Evolutionary conservation across 306 rosid genomes (phyloP).

Genomic region (Lathyrus oleraceus): DNA sequence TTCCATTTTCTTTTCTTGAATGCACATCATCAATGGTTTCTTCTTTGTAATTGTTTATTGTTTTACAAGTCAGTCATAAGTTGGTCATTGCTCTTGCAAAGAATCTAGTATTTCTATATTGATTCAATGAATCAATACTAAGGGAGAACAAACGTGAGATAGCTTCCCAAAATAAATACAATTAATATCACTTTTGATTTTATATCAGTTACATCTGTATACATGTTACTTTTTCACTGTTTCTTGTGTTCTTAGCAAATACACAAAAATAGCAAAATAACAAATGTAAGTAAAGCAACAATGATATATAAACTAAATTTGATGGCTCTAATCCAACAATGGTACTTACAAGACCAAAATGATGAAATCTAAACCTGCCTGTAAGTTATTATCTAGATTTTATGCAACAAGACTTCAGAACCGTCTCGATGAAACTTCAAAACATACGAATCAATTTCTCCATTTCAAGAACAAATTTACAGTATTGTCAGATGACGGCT

Average conservation of each 20-base stretch:
- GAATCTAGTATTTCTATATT: not conserved
- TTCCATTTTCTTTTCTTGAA: no score
- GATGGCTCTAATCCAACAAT: constrained; percentile 10
- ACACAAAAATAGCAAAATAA: not conserved
- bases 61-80: no score
- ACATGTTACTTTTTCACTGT: not conserved
- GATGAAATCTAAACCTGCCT: constrained; percentile 14
- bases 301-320: constrained; percentile 1
- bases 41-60: no score
- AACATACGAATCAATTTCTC: constrained; percentile 26
- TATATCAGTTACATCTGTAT: not conserved
- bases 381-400: not conserved
- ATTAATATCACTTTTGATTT: not conserved
- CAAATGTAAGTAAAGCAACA: not conserved
- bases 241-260: not conserved
- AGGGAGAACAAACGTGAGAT: not conserved
- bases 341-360: constrained; percentile 5
- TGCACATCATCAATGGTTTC: no score
- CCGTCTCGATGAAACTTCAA: constrained; percentile 16
- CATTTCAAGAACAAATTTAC: constrained; percentile 41
- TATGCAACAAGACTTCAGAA: constrained; percentile 8
- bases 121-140: not conserved
- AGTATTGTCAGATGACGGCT: constrained; percentile 38
- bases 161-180: not conserved
- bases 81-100: no score